Evolutionary conservation across 192 early-diverging fungal genomes (phyloP).

Genomic region (Linnemannia hyalina): DNA sequence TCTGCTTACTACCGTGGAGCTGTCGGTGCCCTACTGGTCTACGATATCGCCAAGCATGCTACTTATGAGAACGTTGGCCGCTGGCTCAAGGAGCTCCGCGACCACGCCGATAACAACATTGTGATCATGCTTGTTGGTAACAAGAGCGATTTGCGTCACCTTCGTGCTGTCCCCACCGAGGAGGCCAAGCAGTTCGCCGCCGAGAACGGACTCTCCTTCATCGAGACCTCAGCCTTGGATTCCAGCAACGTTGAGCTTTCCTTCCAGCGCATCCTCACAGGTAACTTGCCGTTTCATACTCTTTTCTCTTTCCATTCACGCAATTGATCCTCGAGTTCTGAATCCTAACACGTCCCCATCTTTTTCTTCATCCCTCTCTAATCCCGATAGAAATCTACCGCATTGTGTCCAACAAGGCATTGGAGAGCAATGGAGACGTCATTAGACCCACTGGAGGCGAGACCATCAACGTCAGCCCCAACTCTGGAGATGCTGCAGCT

Average conservation of each 20-base stretch:
- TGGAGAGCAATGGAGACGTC: constrained; percentile 83
- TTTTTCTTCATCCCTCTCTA: background rate
- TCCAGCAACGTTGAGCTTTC: constrained; percentile 96
- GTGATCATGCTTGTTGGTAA: constrained; percentile 99
- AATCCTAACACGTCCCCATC: background rate
- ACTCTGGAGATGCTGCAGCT: constrained; percentile 70
- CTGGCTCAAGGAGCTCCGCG: constrained; percentile 98
- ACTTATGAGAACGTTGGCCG: constrained; percentile 97
- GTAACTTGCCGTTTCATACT: constrained; percentile 57
- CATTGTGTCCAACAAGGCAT: constrained; percentile 96
- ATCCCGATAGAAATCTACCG: constrained; percentile 86
- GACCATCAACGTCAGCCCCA: constrained; percentile 76
- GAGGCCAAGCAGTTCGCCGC: constrained; percentile 98
- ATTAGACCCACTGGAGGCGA: constrained; percentile 77
- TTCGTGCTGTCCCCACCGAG: constrained; percentile 96
- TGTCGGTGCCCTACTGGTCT: constrained; percentile 96
- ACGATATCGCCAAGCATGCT: constrained; percentile 96
- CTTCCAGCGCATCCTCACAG: constrained; percentile 95
- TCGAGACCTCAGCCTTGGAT: constrained; percentile 98
- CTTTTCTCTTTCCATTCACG: background rate
- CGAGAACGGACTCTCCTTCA: constrained; percentile 96
- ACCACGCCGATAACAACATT: constrained; percentile 98
- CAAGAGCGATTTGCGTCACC: constrained; percentile 98
- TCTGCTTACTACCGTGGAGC: constrained; percentile 95
- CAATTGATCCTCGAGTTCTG: background rate